A percentile compares a stretch with the other conserved stretches of the same genome.
phyloP scores from a whole-genome alignment of 768 basidiomycete genomes.

The Mycena polygramma region DNA sequence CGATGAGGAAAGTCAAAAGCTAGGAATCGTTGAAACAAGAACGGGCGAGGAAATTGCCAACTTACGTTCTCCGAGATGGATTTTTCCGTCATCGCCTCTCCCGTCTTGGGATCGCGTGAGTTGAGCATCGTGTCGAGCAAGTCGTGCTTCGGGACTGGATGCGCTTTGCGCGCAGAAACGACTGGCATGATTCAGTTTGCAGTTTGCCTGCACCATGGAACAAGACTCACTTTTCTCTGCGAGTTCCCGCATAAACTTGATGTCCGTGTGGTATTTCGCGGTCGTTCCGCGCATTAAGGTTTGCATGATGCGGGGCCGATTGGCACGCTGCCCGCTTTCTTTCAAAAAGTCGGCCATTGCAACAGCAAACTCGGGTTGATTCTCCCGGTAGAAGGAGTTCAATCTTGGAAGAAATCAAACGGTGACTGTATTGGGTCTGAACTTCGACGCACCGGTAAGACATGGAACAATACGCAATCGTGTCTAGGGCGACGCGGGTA shows the following conservation, averaged over 20 bases:
- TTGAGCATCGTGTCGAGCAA: conserved; percentile 61
- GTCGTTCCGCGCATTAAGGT: conserved; percentile 49
- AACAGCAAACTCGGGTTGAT: conserved; percentile 53
- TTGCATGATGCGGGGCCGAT: conserved; percentile 51
- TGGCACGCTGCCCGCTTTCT: conserved; percentile 51
- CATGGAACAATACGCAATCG: conserved; percentile 60
- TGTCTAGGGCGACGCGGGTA: conserved; percentile 61
- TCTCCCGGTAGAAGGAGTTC: conserved; percentile 61
- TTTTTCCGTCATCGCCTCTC: conserved; percentile 54
- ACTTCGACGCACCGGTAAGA: conserved; percentile 42
- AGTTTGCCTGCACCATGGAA: neutral
- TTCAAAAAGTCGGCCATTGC: conserved; percentile 57
- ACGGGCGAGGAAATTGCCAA: neutral
- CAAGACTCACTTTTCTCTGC: conserved; percentile 52
- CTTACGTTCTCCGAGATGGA: conserved; percentile 58
- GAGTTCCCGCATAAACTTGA: conserved; percentile 55
- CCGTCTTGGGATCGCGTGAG: conserved; percentile 59
- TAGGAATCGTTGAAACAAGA: conserved; percentile 24
- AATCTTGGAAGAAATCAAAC: conserved; percentile 28
- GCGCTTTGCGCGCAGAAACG: conserved; percentile 52
- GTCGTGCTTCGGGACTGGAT: conserved; percentile 57
- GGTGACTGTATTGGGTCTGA: too few species aligned
- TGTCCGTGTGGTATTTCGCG: conserved; percentile 56
- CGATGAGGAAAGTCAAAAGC: conserved; percentile 65
- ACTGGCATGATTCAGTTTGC: conserved; percentile 41